Base-by-base conservation (phyloP, 805 yeast genomes). In the Blastobotrys terrestris region DNA sequence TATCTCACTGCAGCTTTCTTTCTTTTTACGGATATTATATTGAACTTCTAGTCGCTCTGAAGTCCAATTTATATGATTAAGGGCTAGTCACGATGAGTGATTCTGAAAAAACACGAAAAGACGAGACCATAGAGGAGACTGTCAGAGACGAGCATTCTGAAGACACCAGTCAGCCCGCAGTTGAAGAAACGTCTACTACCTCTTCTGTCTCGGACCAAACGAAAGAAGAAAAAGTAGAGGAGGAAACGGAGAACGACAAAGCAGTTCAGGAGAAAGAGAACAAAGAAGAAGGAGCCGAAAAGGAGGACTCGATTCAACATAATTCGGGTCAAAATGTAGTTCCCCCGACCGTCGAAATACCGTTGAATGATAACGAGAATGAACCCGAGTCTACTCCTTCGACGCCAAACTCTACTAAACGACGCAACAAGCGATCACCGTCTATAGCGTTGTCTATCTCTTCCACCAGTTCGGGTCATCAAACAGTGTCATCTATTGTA, bases 401-500 rank as follows among this genome's bases (percentile, higher is more conserved):
- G 43, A n/a, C 19, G 5, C 19, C 16, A 40, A 40, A 13, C 14
- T 15, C 16, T 13, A 40, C 5, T 20, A 43, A 43, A 18, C 26
- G 14, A n/a, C 54, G 51, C 6, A 54, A 42, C 18, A 39, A 53
- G 6, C 54, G 62, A 14, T 46, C 61, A 5, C 59, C 62, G 2
- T 60, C 65, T 7, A 55, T 61, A 3, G 68, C 68, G 7, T 54
- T 60, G 39, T 60, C 65, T 5, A 55, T 59, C 14, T 50, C 63
- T 8, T 61, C 64, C 16, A 43, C 55, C 31, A 48, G 49, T 6
- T 55, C 57, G n/a, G 62, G 66, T 2, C 60, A 60, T 16, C 61
- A 58, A 19, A 57, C 63, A 2, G 60, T 64, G 35, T 68, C 74
- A 13, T 69, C 75, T 2, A 70, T 56, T 54, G 62, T 70, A 43